Conservation (phyloP, 495 filamentous ascomycete species). For the Aspergillus egyptiacus region DNA sequence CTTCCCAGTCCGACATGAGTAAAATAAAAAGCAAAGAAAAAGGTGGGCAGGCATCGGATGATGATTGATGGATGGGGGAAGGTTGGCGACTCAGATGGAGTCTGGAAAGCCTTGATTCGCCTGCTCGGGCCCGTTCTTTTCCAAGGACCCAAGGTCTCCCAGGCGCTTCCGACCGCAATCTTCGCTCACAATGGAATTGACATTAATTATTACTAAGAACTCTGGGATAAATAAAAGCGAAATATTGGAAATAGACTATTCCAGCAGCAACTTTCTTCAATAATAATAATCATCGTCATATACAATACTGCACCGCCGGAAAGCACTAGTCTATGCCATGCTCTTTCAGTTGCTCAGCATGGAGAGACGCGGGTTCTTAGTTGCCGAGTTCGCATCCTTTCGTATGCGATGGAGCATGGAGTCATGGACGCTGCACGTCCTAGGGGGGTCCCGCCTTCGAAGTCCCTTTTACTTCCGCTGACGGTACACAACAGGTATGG, state of each 20-base stretch:
- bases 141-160: conserved; percentile 2
- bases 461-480: conserved; percentile 4
- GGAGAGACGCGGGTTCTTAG: not conserved
- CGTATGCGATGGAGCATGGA: not conserved
- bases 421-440: not conserved
- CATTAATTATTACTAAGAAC: not conserved
- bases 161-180: not conserved
- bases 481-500: conserved; percentile 10
- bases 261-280: too few species aligned
- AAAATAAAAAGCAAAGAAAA: conserved; percentile 6
- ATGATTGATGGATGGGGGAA: conserved; percentile 16
- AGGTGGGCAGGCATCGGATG: conserved; percentile 16
- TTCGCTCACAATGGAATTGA: conserved; percentile 4
- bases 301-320: not conserved
- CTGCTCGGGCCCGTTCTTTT: conserved; percentile 23
- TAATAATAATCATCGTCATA: too few species aligned
- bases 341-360: too few species aligned
- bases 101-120: conserved; percentile 19
- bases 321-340: not conserved
- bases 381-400: not conserved
- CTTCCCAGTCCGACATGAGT: not conserved
- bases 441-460: conserved; percentile 8
- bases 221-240: too few species aligned
- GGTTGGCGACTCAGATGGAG: conserved; percentile 4
- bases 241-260: too few species aligned